Percentiles rank a stretch among this genome's conserved stretches.
Evolutionary conservation across 176 grass and related monocot species (phyloP).

Genomic region (bread wheat (Triticum aestivum)): IWGSC_CS_RefSeq_v2.1 NC_057797.1:6007782-6008281

Average conservation of each 20-base stretch:
- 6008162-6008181: background rate
- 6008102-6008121: slow-evolving; percentile 39
- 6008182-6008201: slow-evolving; percentile 48
- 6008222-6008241: slow-evolving; percentile 48
- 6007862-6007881: slow-evolving; percentile 13
- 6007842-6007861: background rate
- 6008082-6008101: slow-evolving; percentile 6
- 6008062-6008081: slow-evolving; percentile 39
- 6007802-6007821: background rate
- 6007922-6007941: no score
- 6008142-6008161: slow-evolving; percentile 10
- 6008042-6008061: slow-evolving; percentile 26
- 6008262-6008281: background rate
- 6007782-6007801: background rate
- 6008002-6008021: no score
- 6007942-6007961: no score
- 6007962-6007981: no score
- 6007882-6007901: no score
- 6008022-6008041: no score
- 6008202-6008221: slow-evolving; percentile 46
- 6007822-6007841: background rate
- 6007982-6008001: no score
- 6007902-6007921: no score
- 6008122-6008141: slow-evolving; percentile 53
- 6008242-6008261: slow-evolving; percentile 35